Base-by-base conservation (phyloP, 108 stramenopile species). In the Craspedostauros australis region DNA sequence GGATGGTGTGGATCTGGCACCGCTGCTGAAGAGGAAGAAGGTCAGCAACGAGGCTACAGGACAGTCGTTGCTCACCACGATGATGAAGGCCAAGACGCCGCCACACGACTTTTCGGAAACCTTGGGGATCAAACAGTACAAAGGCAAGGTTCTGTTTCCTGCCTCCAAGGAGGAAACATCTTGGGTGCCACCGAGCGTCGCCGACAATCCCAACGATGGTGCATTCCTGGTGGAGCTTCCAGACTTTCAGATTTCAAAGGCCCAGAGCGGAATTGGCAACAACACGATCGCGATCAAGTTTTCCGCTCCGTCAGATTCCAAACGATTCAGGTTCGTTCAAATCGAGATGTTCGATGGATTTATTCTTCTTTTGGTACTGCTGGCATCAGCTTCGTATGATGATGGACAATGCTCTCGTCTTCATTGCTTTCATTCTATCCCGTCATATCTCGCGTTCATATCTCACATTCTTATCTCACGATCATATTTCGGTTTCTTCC, bases 271-370 rank as follows among this genome's bases (percentile, higher is more conserved):
- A 18, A 53, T 46, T 14, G 74, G 72, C 8, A 88, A 86, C 55
- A 88, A 93, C 54, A 88, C 91, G 0, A n/a, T 93, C n/a, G 84
- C 80, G 0, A 75, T 93, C 46, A 93, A 88, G 54, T 93, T 86
- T 46, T 68, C 58, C 33, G 84, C 75, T 6, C 91, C 91, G 4
- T 56, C 62, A 4, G 80, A 86, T 8, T 86, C 84, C 9, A 64
- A 62, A 24, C 77, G 91, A 20, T 93, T 93, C 61, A 74, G 49
- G 50, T 60, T 9, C 39, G 58, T 48, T 16, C 29, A 3, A 34
- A 7, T 7, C 1, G 1, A 15, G 1, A 29, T 57, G 44, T 34
- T 7, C 5, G 33, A 11, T 4, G 23, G 14, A 34, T 30, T 33
- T 40, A 16, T 41, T 25, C 0, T 55, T 7, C 21, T 2, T 37